Conservation (phyloP, 2,329 filamentous ascomycete species). For the Trichothecium roseum region DNA sequence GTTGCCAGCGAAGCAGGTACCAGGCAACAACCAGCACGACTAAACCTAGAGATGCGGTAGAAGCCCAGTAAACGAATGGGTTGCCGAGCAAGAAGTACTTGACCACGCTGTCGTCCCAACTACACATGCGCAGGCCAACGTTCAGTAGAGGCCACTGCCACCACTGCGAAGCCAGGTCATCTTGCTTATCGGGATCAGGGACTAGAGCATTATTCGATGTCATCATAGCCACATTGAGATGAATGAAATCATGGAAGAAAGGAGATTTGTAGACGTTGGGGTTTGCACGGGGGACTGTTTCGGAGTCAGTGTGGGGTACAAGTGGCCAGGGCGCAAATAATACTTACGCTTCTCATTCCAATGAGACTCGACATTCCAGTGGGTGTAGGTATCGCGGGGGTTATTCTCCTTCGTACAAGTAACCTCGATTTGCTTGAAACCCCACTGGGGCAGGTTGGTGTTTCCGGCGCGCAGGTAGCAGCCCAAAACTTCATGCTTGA, state of each 20-base stretch:
- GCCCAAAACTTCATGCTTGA: conserved; percentile 70
- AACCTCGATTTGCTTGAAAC: conserved; percentile 98
- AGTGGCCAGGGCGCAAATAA: too few relatives aligned
- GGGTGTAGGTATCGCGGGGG: conserved; percentile 84
- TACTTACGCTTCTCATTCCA: conserved; percentile 82
- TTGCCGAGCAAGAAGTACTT: conserved; percentile 99
- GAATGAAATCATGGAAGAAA: conserved; percentile 95
- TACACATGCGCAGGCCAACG: conserved; percentile 95
- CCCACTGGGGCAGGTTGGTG: conserved; percentile 95
- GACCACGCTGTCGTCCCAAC: conserved; percentile 89
- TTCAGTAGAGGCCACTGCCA: conserved; percentile 98
- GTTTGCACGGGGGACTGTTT: conserved; percentile 71
- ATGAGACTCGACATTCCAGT: conserved; percentile 98
- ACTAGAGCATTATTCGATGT: conserved; percentile 98
- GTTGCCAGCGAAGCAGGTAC: conserved; percentile 93
- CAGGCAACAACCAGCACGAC: conserved; percentile 65
- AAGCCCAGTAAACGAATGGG: conserved; percentile 91
- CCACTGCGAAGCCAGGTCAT: conserved; percentile 90
- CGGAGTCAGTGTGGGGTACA: too few relatives aligned
- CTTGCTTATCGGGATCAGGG: conserved; percentile 96
- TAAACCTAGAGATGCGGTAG: conserved; percentile 65
- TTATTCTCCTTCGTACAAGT: conserved; percentile 92
- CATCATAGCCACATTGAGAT: conserved; percentile 99
- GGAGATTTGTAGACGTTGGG: conserved; percentile 91
- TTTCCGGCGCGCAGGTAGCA: conserved; percentile 95